Conservation (phyloP, 495 filamentous ascomycete genomes). For the Tetracladium marchalianum region DNA sequence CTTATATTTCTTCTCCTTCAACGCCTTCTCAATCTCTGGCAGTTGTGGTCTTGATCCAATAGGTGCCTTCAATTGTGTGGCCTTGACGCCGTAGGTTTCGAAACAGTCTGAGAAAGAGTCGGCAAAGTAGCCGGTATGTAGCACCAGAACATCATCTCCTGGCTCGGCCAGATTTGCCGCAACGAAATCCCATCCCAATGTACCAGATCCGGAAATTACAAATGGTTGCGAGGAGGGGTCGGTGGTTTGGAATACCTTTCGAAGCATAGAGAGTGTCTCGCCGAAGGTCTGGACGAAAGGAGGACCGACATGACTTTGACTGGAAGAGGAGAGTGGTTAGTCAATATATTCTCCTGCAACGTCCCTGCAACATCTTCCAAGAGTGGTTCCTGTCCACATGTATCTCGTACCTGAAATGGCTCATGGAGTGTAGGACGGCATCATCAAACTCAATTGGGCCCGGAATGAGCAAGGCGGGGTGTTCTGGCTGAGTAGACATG, state of each 20-base stretch:
- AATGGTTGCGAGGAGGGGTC: conserved; percentile 79
- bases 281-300: conserved; percentile 87
- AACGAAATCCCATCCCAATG: conserved; percentile 92
- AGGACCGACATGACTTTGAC: conserved; percentile 84
- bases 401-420: conserved; percentile 77
- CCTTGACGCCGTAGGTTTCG: conserved; percentile 77
- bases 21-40: conserved; percentile 72
- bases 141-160: conserved; percentile 82
- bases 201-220: conserved; percentile 87
- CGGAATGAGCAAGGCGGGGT: conserved; percentile 75
- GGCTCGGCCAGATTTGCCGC: conserved; percentile 81
- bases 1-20: conserved; percentile 86
- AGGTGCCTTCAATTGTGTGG: conserved; percentile 79
- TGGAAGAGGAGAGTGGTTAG: conserved; percentile 25
- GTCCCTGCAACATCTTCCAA: neutral
- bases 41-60: conserved; percentile 85
- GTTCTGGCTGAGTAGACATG: conserved; percentile 73
- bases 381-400: neutral
- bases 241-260: conserved; percentile 86
- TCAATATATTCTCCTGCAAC: neutral
- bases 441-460: conserved; percentile 98
- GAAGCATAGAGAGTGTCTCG: conserved; percentile 76
- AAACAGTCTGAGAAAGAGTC: conserved; percentile 92
- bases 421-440: conserved; percentile 90
- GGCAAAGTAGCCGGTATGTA: conserved; percentile 94